phyloP scores from a whole-genome alignment of 148 eudicot species.

The Fagopyrum homotropicum region DNA sequence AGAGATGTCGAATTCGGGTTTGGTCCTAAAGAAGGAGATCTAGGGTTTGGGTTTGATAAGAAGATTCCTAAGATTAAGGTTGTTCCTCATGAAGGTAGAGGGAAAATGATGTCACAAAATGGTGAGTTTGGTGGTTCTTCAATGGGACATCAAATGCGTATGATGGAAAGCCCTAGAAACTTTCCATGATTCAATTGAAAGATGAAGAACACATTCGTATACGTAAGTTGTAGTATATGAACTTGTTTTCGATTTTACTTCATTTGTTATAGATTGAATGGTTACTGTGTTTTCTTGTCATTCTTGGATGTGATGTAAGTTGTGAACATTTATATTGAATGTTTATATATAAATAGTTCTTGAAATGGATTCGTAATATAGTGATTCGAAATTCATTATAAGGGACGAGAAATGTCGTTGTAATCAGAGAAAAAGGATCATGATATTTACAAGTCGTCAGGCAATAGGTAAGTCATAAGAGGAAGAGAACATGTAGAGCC shows the following conservation, averaged over 20 bases:
- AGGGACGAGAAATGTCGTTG: no score
- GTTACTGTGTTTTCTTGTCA: no score
- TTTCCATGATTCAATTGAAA: neutral
- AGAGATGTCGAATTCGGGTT: slow-evolving; percentile 9
- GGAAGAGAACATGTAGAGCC: no score
- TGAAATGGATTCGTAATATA: no score
- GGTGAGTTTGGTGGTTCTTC: neutral
- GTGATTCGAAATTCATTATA: no score
- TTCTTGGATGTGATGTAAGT: no score
- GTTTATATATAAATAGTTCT: no score
- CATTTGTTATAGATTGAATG: no score
- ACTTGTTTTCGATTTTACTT: neutral
- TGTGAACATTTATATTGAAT: no score
- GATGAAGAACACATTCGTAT: neutral
- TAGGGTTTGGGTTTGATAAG: slow-evolving; percentile 3
- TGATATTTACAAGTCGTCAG: no score
- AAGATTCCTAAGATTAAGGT: slow-evolving; percentile 5
- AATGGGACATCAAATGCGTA: slow-evolving; percentile 3
- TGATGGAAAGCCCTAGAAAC: slow-evolving; percentile 11
- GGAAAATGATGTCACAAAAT: neutral
- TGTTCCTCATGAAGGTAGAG: slow-evolving; percentile 2
- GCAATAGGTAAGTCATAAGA: no score
- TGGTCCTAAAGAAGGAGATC: neutral
- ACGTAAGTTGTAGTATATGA: neutral
- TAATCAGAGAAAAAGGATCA: no score